phyloP scores from a whole-genome alignment of 176 grass and related monocot genomes.

The Eragrostis curvula region DNA sequence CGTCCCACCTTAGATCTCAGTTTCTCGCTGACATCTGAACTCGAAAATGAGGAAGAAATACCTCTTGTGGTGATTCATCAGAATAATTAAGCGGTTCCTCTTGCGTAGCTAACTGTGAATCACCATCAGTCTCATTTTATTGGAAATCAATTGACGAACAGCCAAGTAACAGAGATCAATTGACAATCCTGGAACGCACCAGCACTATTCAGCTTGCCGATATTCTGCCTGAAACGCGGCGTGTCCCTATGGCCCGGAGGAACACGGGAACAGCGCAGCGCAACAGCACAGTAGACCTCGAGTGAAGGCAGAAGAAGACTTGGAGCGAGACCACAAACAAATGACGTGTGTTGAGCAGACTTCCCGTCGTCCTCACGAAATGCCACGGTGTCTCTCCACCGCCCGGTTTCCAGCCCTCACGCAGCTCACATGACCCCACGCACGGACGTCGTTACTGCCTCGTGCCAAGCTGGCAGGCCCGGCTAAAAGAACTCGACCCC shows the following conservation, averaged over 20 bases:
- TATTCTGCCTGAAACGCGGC: too few species aligned
- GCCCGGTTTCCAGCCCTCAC: not conserved
- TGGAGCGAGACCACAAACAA: not conserved
- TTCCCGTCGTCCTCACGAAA: not conserved
- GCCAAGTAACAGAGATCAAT: too few species aligned
- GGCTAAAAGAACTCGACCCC: too few species aligned
- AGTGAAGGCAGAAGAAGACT: not conserved
- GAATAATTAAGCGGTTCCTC: not conserved
- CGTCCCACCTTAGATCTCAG: slow-evolving; percentile 35
- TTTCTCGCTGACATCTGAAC: slow-evolving; percentile 16
- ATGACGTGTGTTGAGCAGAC: not conserved
- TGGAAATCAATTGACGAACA: too few species aligned
- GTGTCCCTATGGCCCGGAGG: too few species aligned
- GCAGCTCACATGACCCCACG: not conserved
- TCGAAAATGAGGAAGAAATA: slow-evolving; percentile 12
- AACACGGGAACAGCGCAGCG: not conserved
- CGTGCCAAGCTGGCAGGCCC: not conserved
- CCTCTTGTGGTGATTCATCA: not conserved
- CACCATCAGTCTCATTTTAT: too few species aligned
- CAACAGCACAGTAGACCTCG: not conserved
- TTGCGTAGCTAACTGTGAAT: not conserved
- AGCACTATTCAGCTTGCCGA: too few species aligned
- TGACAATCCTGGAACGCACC: too few species aligned
- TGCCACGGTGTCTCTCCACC: not conserved
- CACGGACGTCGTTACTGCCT: not conserved